Percentiles rank a stretch among this genome's conserved stretches.
These are phyloP conservation scores for Heterobasidion parviporum DNA, from an alignment of 1,284 basidiomycete species.

Conservation along the genomic window DNA sequence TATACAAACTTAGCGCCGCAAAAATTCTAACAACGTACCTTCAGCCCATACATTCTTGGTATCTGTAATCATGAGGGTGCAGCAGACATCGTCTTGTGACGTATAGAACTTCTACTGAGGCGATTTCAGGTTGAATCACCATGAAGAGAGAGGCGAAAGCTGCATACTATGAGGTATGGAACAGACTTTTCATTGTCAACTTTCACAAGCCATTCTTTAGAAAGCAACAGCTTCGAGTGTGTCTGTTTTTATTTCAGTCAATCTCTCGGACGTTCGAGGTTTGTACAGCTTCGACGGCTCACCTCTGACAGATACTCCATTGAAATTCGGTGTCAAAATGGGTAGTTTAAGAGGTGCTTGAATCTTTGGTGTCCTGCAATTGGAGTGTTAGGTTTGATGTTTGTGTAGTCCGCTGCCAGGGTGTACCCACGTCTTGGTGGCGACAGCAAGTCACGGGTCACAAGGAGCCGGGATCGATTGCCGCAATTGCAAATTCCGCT, in stretches of 20 bases:
- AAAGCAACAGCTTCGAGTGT: constrained; percentile 43
- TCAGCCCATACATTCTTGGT: constrained; percentile 70
- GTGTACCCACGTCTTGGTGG: no score
- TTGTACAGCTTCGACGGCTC: no score
- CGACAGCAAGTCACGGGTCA: no score
- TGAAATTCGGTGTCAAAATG: no score
- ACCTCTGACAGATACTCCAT: no score
- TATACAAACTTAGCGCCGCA: background rate
- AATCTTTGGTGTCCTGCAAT: no score
- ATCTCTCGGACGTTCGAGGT: no score
- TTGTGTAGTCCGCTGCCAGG: no score
- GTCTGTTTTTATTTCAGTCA: constrained; percentile 30
- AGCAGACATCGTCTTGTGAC: constrained; percentile 45
- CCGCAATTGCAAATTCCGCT: no score
- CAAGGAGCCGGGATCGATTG: no score
- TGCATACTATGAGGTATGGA: constrained; percentile 61
- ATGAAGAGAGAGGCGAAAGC: background rate
- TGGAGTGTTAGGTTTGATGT: no score
- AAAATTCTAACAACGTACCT: constrained; percentile 32
- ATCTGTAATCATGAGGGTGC: constrained; percentile 60
- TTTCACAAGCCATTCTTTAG: constrained; percentile 68
- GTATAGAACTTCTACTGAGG: constrained; percentile 45
- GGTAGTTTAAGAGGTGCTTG: no score
- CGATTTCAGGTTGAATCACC: background rate
- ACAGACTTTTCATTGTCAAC: constrained; percentile 47